Conservation (phyloP, 2,329 filamentous ascomycete genomes). For the Xylariales sp. region DNA sequence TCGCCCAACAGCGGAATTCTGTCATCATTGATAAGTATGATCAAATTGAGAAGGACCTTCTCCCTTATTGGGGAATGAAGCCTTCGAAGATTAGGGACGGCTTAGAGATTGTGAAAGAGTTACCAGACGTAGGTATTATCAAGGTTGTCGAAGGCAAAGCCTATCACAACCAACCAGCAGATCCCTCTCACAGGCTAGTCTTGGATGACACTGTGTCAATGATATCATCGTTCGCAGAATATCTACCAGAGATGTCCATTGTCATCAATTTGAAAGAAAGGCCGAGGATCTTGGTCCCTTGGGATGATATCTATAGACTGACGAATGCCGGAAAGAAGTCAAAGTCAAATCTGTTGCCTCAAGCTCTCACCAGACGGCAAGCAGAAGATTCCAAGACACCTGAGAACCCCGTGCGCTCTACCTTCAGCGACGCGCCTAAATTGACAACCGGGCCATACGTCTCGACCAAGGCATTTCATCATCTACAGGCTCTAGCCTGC, state of each 20-base stretch:
- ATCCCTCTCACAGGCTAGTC: constrained; percentile 27
- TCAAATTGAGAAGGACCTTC: constrained; percentile 68
- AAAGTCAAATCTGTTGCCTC: constrained; percentile 49
- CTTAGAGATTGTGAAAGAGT: constrained; percentile 33
- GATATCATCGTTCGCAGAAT: constrained; percentile 65
- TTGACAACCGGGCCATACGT: constrained; percentile 12
- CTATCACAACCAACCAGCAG: constrained; percentile 29
- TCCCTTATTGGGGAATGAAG: constrained; percentile 72
- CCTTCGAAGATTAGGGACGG: constrained; percentile 64
- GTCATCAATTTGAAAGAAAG: constrained; percentile 78
- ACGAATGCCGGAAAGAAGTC: constrained; percentile 23
- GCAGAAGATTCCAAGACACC: constrained; percentile 2
- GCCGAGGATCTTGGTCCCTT: constrained; percentile 66
- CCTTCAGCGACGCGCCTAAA: neutral
- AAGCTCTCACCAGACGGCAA: neutral
- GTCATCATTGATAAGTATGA: constrained; percentile 76
- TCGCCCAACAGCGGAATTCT: constrained; percentile 64
- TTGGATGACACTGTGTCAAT: constrained; percentile 54
- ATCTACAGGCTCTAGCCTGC: constrained; percentile 47
- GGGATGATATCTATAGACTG: constrained; percentile 50
- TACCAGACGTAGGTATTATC: constrained; percentile 42
- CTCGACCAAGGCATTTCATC: constrained; percentile 21
- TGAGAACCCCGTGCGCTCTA: neutral
- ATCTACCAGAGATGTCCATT: constrained; percentile 78
- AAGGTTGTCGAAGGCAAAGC: constrained; percentile 63